Base-by-base conservation (phyloP, 2,329 filamentous ascomycete genomes). In the Colletotrichum sp. region DNA sequence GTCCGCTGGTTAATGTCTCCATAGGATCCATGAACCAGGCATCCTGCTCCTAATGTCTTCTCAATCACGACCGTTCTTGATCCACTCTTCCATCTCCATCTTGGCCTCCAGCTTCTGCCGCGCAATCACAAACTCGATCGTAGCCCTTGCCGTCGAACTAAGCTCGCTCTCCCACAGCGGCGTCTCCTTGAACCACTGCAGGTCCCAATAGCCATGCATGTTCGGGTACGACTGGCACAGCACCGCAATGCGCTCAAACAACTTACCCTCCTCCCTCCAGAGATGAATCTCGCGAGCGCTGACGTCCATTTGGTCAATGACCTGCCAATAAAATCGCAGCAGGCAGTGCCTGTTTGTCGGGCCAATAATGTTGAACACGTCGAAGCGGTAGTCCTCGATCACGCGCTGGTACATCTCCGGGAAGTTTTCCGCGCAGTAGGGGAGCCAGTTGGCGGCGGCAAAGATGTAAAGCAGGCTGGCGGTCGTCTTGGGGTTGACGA, bases 31-130 rank as follows among this genome's bases (percentile, higher is more conserved):
- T 1, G 4, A 3, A 21, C 44, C 44, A 49, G 4, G 10, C n/a
- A 13, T 7, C 10, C 39, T 2, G 3, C 5, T 3, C 18, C 1
- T 10, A 1, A 12, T 1, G 5, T 16, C 36, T 8, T n/a, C 39
- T 44, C 44, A 49, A 21, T 12, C 39, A 21, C 34, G 3, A 5
- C 34, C 1, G 15, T 21, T 7, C n/a, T 49, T 49, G 10, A 4
- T 12, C 39, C 39, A 49, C 18, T 49, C n/a, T 49, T 49, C 44
- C 44, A 0, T 0, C 9, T 49, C 18, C 9, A 49, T 21, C 18
- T 12, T 2, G 18, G 1, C 0, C 3, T 49, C 44, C 9, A 49
- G 3, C 5, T 3, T 7, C 18, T 21, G 6, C n/a, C 44, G 44
- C 3, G 44, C 44, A 49, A 5, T 21, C 44, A 49, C 44, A 13